Conservation (phyloP, 441 rosid species). For the Gossypium davidsonii region DNA sequence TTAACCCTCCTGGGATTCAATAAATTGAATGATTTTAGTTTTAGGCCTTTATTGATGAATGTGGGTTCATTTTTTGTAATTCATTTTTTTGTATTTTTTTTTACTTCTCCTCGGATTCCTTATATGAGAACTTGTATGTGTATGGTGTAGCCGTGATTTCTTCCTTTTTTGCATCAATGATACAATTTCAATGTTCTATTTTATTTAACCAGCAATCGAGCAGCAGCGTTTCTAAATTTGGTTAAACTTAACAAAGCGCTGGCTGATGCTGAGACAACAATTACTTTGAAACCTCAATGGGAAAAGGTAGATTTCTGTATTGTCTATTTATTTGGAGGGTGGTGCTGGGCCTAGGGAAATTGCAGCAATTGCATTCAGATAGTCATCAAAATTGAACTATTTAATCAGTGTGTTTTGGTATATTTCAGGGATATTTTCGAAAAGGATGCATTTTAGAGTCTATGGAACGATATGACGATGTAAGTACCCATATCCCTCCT, state of each 20-base stretch:
- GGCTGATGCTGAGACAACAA: slow-evolving; percentile 83
- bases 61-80: neutral
- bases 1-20: neutral
- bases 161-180: neutral
- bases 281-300: slow-evolving; percentile 79
- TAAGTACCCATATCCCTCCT: slow-evolving; percentile 24
- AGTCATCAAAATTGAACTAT: neutral
- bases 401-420: slow-evolving; percentile 16
- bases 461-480: slow-evolving; percentile 88
- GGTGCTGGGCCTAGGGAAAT: neutral
- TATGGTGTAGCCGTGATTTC: neutral
- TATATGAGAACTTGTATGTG: neutral
- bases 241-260: slow-evolving; percentile 90
- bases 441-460: slow-evolving; percentile 93
- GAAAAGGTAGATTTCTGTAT: slow-evolving; percentile 54
- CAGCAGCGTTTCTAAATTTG: slow-evolving; percentile 83
- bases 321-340: neutral
- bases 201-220: slow-evolving; percentile 68
- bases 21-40: neutral
- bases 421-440: slow-evolving; percentile 73
- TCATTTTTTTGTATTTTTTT: neutral
- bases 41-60: neutral
- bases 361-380: neutral
- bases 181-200: slow-evolving; percentile 15
- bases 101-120: neutral